Evolutionary conservation across 768 basidiomycete genomes (phyloP), one percentile per base, ranked within the genome.

Genomic region (Tylopilus subfusipes): DNA sequence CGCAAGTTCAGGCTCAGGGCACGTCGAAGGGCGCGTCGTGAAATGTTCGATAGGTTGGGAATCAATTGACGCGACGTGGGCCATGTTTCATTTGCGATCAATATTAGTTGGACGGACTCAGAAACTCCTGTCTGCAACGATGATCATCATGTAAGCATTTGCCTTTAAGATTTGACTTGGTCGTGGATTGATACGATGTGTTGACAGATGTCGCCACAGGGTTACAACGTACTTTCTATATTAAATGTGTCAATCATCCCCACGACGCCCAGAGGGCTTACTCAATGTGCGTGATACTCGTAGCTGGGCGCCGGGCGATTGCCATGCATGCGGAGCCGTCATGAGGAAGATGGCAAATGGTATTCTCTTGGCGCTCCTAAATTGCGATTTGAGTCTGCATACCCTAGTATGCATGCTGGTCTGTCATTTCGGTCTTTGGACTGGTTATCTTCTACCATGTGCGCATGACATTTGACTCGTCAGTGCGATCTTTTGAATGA

Each of bases 11-110:
- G 39, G 42, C 39, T 3, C 61, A 61, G 36, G 47, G 61, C 10
- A 44, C 61, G 22, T 59, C 64, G 12, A 68, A 62, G 55, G 59
- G 54, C 55, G 19, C 52, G 31, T 55, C 66, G 16, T 67, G 58
- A 68, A 8, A 19, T 46, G 34, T 31, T 16, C 22, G 29, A 38
- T 36, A 45, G 31, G 46, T 34, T 30, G 54, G 50, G 31, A 30
- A 31, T 21, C 18, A 42, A 47, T 13, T 40, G 44, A 34, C 18
- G 19, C 43, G 39, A 29, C 51, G 30, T 48, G 44, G 27, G 22
- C 34, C 11, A 7, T 27, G 11, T 18, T 34, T 53, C 24, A 42
- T 21, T 39, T 39, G 31, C 16, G 30, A 40, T 50, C 18, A 16
- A 33, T 31, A 24, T 21, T 42, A 10, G 36, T 55, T 27, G 25